Conservation (phyloP, 208 protist species). For the Strigomonas culicis region DNA sequence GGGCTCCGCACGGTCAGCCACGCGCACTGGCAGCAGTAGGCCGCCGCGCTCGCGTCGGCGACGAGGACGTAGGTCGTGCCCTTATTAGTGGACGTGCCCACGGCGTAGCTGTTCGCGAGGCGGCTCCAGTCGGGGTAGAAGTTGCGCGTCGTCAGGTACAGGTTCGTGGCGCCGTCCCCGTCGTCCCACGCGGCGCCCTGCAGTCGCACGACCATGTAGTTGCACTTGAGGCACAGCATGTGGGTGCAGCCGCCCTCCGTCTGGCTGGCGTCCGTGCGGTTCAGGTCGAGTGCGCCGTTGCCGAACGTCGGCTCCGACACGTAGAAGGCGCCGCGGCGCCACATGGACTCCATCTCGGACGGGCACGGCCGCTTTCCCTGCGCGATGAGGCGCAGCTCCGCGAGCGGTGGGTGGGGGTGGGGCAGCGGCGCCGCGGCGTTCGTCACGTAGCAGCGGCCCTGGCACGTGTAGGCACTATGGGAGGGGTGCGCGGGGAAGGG, state of each 20-base stretch:
- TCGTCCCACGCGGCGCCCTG: slow-evolving; percentile 77
- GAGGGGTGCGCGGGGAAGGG: slow-evolving; percentile 52
- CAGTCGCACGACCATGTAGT: slow-evolving; percentile 75
- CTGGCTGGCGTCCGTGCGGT: slow-evolving; percentile 29
- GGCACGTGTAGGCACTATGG: slow-evolving; percentile 30
- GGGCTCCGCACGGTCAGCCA: slow-evolving; percentile 59
- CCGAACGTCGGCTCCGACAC: slow-evolving; percentile 36
- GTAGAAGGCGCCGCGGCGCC: slow-evolving; percentile 67
- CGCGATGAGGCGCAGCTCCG: slow-evolving; percentile 30
- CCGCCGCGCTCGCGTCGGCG: slow-evolving; percentile 27
- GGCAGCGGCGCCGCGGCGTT: slow-evolving; percentile 18
- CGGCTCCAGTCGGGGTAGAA: slow-evolving; percentile 88
- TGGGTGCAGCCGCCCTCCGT: slow-evolving; percentile 60
- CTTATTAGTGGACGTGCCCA: slow-evolving; percentile 28
- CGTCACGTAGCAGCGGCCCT: slow-evolving; percentile 59
- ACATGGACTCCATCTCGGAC: slow-evolving; percentile 19
- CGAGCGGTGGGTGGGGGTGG: slow-evolving; percentile 35
- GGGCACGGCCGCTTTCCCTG: slow-evolving; percentile 21
- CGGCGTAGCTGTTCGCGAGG: slow-evolving; percentile 43
- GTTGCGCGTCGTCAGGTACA: slow-evolving; percentile 85
- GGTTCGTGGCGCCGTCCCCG: slow-evolving; percentile 33
- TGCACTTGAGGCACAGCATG: slow-evolving; percentile 65
- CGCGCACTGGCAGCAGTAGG: slow-evolving; percentile 88
- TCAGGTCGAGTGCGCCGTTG: slow-evolving; percentile 61
- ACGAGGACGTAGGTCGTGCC: slow-evolving; percentile 28